Conservation (phyloP, 768 basidiomycete species). For the Hericium rajendrae region DNA sequence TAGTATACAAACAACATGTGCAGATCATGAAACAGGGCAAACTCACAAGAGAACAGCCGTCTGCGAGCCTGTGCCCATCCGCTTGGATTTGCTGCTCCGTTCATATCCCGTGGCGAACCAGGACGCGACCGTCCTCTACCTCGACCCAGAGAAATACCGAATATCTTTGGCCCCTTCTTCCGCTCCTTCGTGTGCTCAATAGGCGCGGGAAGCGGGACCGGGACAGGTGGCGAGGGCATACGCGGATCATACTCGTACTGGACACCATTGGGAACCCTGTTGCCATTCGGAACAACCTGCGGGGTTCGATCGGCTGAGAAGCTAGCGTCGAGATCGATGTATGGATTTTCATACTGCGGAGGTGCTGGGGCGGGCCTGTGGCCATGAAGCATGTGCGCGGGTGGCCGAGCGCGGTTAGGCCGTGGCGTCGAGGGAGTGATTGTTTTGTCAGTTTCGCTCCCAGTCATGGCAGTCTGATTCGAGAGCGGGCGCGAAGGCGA, state of each 20-base stretch:
- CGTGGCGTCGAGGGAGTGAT: slow-evolving; percentile 30
- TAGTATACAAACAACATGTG: too few relatives aligned
- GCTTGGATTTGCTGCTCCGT: background rate
- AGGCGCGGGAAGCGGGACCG: slow-evolving; percentile 13
- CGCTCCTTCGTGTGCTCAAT: slow-evolving; percentile 25
- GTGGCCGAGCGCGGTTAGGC: background rate
- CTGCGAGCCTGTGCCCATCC: background rate
- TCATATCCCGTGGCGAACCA: background rate
- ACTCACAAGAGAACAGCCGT: background rate
- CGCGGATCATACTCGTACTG: slow-evolving; percentile 9
- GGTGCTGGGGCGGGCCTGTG: background rate
- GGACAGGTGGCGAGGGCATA: slow-evolving; percentile 13
- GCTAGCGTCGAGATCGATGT: slow-evolving; percentile 5
- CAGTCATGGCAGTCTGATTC: slow-evolving; percentile 52
- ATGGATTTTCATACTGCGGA: slow-evolving; percentile 1
- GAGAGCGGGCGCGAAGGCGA: slow-evolving; percentile 52
- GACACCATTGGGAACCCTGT: slow-evolving; percentile 5
- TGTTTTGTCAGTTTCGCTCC: slow-evolving; percentile 50
- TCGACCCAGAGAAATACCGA: slow-evolving; percentile 30
- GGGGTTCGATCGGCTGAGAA: background rate
- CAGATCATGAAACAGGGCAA: too few relatives aligned
- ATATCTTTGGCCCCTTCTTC: slow-evolving; percentile 36
- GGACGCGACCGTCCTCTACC: background rate
- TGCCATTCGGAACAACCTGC: background rate
- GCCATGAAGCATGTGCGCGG: background rate